Evolutionary conservation across 148 eudicot genomes (phyloP).

Genomic region (Amaranthus hypochondriacus): DNA sequence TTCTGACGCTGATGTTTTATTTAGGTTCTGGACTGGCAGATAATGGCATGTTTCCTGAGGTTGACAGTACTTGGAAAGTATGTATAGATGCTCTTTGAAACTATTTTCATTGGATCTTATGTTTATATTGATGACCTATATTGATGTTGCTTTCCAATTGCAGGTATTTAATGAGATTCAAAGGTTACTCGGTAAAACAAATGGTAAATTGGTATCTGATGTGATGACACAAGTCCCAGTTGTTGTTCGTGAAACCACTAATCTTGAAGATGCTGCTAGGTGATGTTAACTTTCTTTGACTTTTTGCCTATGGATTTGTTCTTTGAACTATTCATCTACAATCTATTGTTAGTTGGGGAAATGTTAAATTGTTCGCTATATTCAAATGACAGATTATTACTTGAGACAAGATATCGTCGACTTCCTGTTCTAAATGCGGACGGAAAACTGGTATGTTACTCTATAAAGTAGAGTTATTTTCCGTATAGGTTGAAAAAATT

Average conservation of each 20-base stretch:
- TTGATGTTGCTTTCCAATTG: conserved; percentile 1
- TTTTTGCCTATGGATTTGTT: no score
- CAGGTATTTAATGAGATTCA: conserved; percentile 90
- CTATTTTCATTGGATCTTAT: neutral
- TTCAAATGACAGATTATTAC: neutral
- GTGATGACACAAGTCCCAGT: conserved; percentile 87
- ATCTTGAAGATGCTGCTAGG: conserved; percentile 98
- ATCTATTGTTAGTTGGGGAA: no score
- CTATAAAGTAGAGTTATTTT: neutral
- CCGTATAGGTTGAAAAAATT: neutral
- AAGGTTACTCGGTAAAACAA: conserved; percentile 73
- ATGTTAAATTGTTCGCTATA: no score
- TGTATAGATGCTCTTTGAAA: conserved; percentile 21
- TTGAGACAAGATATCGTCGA: conserved; percentile 16
- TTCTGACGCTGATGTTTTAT: neutral
- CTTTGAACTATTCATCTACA: no score
- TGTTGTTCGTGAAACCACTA: conserved; percentile 72
- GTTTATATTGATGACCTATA: neutral
- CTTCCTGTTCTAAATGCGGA: conserved; percentile 7
- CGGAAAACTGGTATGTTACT: conserved; percentile 25
- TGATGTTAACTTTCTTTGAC: conserved; percentile 16
- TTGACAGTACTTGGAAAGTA: conserved; percentile 91
- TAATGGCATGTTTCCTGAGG: conserved; percentile 85
- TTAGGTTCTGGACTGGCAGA: conserved; percentile 63
- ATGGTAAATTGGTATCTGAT: conserved; percentile 77